These are phyloP conservation scores for Hanseniaspora meyeri DNA, from an alignment of 805 yeast species.

Conservation along the genomic window DNA sequence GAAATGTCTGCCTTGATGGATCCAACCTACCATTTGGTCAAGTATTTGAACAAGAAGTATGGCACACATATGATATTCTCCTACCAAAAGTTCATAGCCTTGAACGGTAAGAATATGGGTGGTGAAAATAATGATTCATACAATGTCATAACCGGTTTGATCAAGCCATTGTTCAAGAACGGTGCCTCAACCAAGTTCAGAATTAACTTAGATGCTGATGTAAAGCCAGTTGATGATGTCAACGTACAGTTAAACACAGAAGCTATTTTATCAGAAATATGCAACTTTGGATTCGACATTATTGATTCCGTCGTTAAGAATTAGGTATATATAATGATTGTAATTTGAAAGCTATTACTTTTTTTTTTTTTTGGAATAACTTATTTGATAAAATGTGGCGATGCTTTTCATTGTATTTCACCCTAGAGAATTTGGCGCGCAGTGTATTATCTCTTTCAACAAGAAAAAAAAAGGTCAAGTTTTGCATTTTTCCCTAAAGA, in stretches of 20 bases:
- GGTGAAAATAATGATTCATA: slow-evolving; percentile 17
- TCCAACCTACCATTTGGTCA: slow-evolving; percentile 45
- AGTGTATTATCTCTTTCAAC: neutral
- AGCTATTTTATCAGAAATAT: slow-evolving; percentile 62
- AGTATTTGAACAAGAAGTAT: slow-evolving; percentile 51
- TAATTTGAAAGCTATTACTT: slow-evolving; percentile 27
- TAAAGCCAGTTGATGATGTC: slow-evolving; percentile 46
- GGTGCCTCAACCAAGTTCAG: slow-evolving; percentile 51
- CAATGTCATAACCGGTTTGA: slow-evolving; percentile 65
- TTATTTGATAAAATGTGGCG: neutral
- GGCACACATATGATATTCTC: slow-evolving; percentile 62
- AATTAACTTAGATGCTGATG: slow-evolving; percentile 65
- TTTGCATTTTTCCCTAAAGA: neutral
- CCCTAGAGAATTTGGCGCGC: too few relatives aligned
- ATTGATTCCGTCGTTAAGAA: slow-evolving; percentile 20
- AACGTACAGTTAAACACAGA: slow-evolving; percentile 53
- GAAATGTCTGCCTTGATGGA: slow-evolving; percentile 42
- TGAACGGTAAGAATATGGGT: slow-evolving; percentile 40
- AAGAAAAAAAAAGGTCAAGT: neutral
- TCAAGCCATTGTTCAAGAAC: slow-evolving; percentile 52
- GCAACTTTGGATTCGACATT: slow-evolving; percentile 55
- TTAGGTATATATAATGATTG: neutral
- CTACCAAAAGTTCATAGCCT: slow-evolving; percentile 39
- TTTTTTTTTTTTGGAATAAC: slow-evolving; percentile 17
- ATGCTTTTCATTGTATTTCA: too few relatives aligned